Conservation (phyloP, 2,329 filamentous ascomycete species). For the Shiraia sp. region DNA sequence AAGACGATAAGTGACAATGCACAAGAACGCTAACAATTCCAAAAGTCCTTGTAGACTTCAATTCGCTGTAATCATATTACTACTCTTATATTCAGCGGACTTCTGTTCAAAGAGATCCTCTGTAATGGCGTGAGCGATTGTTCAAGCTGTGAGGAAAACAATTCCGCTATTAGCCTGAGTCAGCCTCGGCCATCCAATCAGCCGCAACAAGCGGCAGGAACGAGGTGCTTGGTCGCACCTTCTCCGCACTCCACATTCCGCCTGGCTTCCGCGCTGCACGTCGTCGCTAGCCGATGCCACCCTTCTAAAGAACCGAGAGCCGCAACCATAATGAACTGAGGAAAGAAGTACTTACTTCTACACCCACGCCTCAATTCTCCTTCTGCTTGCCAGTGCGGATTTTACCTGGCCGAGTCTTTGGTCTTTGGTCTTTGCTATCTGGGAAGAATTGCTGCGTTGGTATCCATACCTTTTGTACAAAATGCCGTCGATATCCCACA, state of each 20-base stretch:
- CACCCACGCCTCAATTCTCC: neutral
- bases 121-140: too few relatives aligned
- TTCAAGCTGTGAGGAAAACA: neutral
- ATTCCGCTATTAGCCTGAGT: neutral
- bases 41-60: too few relatives aligned
- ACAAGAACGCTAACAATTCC: too few relatives aligned
- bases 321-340: neutral
- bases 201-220: neutral
- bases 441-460: neutral
- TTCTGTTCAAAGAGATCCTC: too few relatives aligned
- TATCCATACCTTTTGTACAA: neutral
- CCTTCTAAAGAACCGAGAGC: neutral
- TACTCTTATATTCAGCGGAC: too few relatives aligned
- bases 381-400: too few relatives aligned
- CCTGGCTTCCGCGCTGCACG: neutral
- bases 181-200: neutral
- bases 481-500: slow-evolving; percentile 44
- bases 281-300: neutral
- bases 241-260: slow-evolving; percentile 18
- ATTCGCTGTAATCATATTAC: too few relatives aligned
- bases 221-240: too few relatives aligned
- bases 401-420: neutral
- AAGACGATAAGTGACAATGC: too few relatives aligned
- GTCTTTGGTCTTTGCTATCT: neutral
- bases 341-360: neutral